Base-by-base conservation (phyloP, 768 basidiomycete species). In the Porpolomopsis calyptriformis region DNA sequence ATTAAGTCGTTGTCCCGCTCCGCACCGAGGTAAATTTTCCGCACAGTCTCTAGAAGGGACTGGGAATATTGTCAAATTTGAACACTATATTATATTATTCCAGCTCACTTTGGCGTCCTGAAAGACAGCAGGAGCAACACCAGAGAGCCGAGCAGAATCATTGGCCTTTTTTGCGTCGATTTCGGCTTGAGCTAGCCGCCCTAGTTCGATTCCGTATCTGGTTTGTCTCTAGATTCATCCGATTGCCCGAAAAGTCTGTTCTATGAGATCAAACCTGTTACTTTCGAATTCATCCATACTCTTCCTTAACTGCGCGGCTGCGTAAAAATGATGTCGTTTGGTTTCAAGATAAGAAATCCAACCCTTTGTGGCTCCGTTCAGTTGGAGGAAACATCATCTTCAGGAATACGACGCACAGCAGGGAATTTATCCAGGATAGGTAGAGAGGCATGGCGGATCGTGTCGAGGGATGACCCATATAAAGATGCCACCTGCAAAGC, bases 1-100 rank as follows among this genome's bases (percentile, higher is more conserved):
- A 99, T 96, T 5, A 96, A 68, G 61, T 94, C 86, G 60, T 99
- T 99, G 61, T 98, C 94, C 25, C 89, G 77, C 51, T 83, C 77
- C 0, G 93, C 87, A 11, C 88, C 76, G 3, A 68, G 63, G 26
- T 85, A 61, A 46, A 78, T 75, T 43, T 74, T 78, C 52, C 82
- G 74, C 20, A 96, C 67, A 6, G 68, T 79, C 38, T 82, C 80
- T 20, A 85, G 64, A 12, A 97, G 67, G 1, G 85, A 87, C 92
- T 97, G 58, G 19, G 26, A n/a, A 14, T 43, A 42, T 29, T 43
- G 46, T 35, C 49, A 55, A 49, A 37, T 48, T 38, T 12, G 11
- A 38, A 34, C 10, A 16, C 36, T 33, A 18, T 45, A 10, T 36
- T 16, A 23, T 26, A 23, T 10, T 16, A 22, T 45, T 26, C 47